These are phyloP conservation scores for Neonothopanus nambi DNA, from an alignment of 1,284 basidiomycete genomes.

Conservation along the genomic window DNA sequence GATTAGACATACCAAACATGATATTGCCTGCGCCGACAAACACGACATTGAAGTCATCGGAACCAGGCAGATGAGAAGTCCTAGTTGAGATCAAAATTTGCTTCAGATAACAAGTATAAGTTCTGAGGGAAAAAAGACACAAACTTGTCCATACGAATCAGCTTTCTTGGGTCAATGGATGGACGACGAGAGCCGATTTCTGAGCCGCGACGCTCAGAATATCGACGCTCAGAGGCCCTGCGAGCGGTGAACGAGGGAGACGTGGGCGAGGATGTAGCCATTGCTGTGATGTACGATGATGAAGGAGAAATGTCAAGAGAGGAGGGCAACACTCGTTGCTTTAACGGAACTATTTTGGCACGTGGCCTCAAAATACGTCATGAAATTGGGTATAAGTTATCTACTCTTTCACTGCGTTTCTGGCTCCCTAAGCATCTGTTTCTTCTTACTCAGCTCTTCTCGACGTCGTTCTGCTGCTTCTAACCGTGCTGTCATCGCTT, in stretches of 20 bases:
- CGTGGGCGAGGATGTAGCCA: constrained; percentile 3
- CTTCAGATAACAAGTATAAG: background rate
- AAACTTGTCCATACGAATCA: constrained; percentile 79
- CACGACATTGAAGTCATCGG: constrained; percentile 83
- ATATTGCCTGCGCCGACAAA: constrained; percentile 94
- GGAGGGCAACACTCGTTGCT: background rate
- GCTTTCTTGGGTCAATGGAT: constrained; percentile 74
- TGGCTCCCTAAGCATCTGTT: constrained; percentile 37
- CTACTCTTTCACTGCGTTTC: background rate
- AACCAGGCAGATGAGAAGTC: constrained; percentile 53
- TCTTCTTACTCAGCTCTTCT: constrained; percentile 51
- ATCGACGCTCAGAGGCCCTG: constrained; percentile 22
- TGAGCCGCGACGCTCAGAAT: constrained; percentile 41
- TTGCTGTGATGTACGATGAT: background rate
- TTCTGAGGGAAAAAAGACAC: constrained; percentile 18
- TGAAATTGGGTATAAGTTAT: background rate
- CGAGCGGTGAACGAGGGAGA: constrained; percentile 6
- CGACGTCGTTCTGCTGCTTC: constrained; percentile 70
- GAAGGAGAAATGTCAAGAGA: background rate
- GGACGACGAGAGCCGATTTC: constrained; percentile 53
- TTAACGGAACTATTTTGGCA: constrained; percentile 2
- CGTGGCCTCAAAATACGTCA: constrained; percentile 7
- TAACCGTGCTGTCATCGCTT: constrained; percentile 70
- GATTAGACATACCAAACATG: constrained; percentile 74
- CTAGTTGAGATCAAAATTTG: constrained; percentile 35